These are phyloP conservation scores for Globisporangium yorkense DNA, from an alignment of 352 stramenopile genomes.

Conservation along the genomic window DNA sequence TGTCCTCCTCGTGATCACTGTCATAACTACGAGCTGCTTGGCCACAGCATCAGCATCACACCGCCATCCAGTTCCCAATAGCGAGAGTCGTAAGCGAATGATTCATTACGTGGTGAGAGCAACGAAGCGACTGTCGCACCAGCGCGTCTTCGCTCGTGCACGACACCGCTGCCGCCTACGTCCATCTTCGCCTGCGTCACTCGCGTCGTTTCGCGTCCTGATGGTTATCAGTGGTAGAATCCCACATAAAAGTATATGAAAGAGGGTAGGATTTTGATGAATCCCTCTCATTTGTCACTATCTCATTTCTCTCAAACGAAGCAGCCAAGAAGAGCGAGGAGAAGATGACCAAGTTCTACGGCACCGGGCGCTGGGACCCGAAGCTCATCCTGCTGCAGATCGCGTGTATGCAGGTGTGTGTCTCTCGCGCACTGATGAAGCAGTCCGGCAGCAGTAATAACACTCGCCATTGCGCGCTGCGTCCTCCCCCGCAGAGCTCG, in stretches of 20 bases:
- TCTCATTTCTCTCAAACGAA: not conserved
- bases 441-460: not conserved
- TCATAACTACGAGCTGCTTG: conserved; percentile 1
- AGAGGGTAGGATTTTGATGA: not conserved
- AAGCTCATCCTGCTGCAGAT: conserved; percentile 89
- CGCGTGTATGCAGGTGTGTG: conserved; percentile 74
- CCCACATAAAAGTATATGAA: not conserved
- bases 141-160: conserved; percentile 6
- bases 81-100: not conserved
- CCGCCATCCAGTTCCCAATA: not conserved
- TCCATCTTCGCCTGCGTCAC: not conserved
- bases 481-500: conserved; percentile 37
- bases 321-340: conserved; percentile 1
- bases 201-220: conserved; percentile 11
- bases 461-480: not conserved
- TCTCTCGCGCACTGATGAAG: conserved; percentile 1
- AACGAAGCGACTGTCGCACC: not conserved
- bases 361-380: conserved; percentile 66
- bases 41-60: not conserved
- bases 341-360: conserved; percentile 86
- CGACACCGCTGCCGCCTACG: not conserved
- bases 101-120: not conserved
- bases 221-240: not conserved
- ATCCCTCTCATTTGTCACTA: not conserved
- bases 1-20: conserved; percentile 17